Conservation (phyloP, 2,329 filamentous ascomycete species). For the Ophiostoma piceae region DNA sequence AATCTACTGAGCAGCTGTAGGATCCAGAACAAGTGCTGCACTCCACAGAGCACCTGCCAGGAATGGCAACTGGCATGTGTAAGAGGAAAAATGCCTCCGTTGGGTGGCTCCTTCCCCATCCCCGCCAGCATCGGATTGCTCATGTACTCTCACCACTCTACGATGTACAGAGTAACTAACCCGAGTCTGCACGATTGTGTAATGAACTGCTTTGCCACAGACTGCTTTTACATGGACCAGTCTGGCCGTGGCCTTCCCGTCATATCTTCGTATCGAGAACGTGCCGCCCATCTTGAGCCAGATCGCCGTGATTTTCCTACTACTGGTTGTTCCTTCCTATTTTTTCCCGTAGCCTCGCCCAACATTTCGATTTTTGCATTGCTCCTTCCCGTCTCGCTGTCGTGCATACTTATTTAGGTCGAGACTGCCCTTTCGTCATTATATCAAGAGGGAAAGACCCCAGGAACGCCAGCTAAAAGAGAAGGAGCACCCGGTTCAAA, state of each 20-base stretch:
- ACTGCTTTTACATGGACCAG: background rate
- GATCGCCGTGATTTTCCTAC: background rate
- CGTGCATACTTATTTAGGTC: background rate
- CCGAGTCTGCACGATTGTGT: no score
- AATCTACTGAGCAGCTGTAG: constrained; percentile 14
- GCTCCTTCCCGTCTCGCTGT: background rate
- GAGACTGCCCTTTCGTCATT: background rate
- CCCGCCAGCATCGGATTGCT: background rate
- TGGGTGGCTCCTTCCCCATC: constrained; percentile 13
- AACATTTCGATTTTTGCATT: background rate
- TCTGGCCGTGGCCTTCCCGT: background rate
- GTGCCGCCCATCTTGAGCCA: background rate
- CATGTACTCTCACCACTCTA: background rate
- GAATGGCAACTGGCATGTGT: constrained; percentile 18
- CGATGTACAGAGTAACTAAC: no score
- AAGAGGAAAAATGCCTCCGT: background rate
- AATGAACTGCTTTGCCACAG: background rate
- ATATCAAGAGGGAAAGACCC: background rate
- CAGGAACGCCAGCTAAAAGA: background rate
- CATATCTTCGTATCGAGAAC: background rate
- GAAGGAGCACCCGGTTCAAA: background rate
- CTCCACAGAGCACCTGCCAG: constrained; percentile 8
- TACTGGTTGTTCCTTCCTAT: background rate
- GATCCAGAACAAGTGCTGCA: constrained; percentile 6
- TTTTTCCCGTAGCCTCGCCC: background rate